phyloP scores from a whole-genome alignment of 2,329 filamentous ascomycete genomes.

The Botrytis cinerea region DNA sequence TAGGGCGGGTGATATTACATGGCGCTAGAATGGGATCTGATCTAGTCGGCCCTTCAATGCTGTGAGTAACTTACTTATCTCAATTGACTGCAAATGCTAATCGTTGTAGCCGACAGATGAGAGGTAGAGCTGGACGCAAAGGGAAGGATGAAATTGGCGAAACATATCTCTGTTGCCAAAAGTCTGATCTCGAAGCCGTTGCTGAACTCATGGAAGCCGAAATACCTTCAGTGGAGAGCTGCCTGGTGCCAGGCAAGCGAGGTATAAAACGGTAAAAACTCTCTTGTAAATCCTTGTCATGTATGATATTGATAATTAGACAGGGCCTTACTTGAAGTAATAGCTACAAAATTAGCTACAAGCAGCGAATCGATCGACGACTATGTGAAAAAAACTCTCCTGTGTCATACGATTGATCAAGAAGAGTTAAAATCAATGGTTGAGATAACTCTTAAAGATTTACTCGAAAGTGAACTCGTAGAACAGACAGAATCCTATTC shows the following conservation, averaged over 20 bases:
- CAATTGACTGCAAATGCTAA: constrained; percentile 32
- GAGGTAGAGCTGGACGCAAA: constrained; percentile 74
- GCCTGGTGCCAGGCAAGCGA: constrained; percentile 65
- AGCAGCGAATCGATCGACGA: constrained; percentile 65
- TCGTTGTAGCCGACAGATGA: constrained; percentile 65
- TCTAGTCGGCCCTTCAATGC: constrained; percentile 74
- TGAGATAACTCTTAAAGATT: constrained; percentile 58
- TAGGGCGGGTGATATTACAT: constrained; percentile 67
- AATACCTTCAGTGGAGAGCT: constrained; percentile 68
- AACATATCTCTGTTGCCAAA: constrained; percentile 73
- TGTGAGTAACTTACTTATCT: constrained; percentile 46
- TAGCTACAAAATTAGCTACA: constrained; percentile 67
- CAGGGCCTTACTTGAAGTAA: constrained; percentile 70
- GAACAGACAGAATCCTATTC: constrained; percentile 50
- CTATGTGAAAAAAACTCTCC: constrained; percentile 67
- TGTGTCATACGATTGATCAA: constrained; percentile 58
- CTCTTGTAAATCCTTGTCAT: not conserved
- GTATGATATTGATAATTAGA: constrained; percentile 28
- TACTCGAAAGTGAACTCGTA: constrained; percentile 59
- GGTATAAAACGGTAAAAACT: constrained; percentile 63
- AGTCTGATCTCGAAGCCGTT: constrained; percentile 67
- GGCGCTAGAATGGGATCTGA: constrained; percentile 75
- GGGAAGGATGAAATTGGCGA: constrained; percentile 77
- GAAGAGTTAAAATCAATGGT: constrained; percentile 56
- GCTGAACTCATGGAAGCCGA: constrained; percentile 72